Conservation (phyloP, 1,139 yeast species). For the Pichia sp. region DNA sequence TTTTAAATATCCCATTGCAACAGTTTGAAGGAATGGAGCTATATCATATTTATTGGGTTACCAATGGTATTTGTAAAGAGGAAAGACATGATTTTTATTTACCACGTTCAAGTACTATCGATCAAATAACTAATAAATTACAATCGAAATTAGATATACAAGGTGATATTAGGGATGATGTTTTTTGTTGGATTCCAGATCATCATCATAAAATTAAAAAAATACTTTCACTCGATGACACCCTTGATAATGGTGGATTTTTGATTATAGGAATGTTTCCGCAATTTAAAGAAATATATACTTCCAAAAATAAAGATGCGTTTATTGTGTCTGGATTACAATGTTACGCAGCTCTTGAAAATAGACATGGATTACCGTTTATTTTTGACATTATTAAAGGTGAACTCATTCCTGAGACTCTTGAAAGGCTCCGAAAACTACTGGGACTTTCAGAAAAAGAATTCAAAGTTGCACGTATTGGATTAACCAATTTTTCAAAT, state of each 20-base stretch:
- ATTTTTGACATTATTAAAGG: conserved; percentile 59
- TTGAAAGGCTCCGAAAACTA: conserved; percentile 55
- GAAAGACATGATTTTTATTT: conserved; percentile 67
- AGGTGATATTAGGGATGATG: conserved; percentile 41
- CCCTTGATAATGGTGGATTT: conserved; percentile 24
- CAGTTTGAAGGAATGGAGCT: conserved; percentile 74
- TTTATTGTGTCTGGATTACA: conserved; percentile 53
- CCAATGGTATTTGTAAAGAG: conserved; percentile 54
- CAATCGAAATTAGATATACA: conserved; percentile 50
- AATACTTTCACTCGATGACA: conserved; percentile 34
- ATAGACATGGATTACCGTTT: conserved; percentile 87
- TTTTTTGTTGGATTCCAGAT: conserved; percentile 55
- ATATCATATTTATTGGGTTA: conserved; percentile 59
- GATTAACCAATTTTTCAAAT: conserved; percentile 35
- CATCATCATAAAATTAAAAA: conserved; percentile 36
- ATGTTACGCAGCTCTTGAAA: conserved; percentile 63
- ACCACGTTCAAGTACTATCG: conserved; percentile 53
- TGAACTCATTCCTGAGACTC: conserved; percentile 63
- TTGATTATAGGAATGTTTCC: conserved; percentile 34
- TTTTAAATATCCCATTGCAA: conserved; percentile 63
- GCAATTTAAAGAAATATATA: conserved; percentile 29
- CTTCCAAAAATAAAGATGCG: conserved; percentile 14
- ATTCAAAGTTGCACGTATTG: conserved; percentile 68
- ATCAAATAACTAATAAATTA: conserved; percentile 51
- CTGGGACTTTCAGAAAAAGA: conserved; percentile 76